Base-by-base conservation (phyloP, 2,329 filamentous ascomycete species). In the Helotiales sp. region DNA sequence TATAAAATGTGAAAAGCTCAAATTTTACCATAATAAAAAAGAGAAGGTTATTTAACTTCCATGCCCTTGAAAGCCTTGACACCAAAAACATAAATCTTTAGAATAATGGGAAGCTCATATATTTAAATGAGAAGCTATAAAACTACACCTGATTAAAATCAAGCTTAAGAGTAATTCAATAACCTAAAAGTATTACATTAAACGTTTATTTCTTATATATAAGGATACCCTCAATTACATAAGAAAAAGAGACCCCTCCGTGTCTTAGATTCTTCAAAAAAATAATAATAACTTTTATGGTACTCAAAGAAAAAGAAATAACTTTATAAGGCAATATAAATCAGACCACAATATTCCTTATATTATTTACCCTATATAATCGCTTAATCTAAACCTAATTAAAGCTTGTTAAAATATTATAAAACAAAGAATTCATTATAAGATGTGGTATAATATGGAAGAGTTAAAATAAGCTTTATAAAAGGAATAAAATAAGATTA, bases 11-110 rank as follows among this genome's bases (percentile, higher is more conserved):
- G 40, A 63, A 7, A 67, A 63, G 37, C 45, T 59, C 20, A 28
- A 65, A 54, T 69, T 69, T 34, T 67, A 69, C 55, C 67, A 69
- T 47, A 50, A 65, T 22, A 61, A 67, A 59, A 40, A 69, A 15
- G 64, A 69, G 28, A 61, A 22, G 30, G 45, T 55, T 50, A 28
- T 59, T 17, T 17, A 57, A 4, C 60, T 49, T 66, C 26, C 15
- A 17, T 34, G 11, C 22, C 55, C 50, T 52, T 13, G n/a, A 15
- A 67, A 64, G 52, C 61, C 61, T 50, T 52, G 15, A 54, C 17
- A 5, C 28, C 54, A 10, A 66, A 22, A 34, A 61, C 63, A 15
- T 45, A 52, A 59, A 28, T 47, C 34, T 24, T 15, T 24, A 37
- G 65, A 63, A n/a, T 52, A 63, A 64, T 69, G 50, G 37, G n/a